Percentiles rank a stretch among this genome's conserved stretches.
Evolutionary conservation across 768 basidiomycete species (phyloP).

Genomic region (Tremella fuciformis): DNA sequence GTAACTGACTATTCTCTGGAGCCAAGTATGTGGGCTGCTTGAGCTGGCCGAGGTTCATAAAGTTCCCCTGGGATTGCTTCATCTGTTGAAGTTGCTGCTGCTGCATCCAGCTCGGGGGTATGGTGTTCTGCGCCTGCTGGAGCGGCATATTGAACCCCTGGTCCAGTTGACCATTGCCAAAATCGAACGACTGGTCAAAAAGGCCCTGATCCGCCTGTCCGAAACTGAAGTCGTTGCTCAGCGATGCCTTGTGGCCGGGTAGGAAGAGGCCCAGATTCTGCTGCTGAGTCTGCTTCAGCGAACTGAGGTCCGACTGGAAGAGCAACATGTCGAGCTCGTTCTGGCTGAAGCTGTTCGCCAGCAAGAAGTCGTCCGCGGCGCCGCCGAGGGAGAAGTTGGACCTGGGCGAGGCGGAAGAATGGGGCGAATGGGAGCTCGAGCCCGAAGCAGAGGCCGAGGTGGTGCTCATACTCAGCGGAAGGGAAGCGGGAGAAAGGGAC

Average conservation of each 20-base stretch:
- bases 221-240: slow-evolving; percentile 29
- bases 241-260: background rate
- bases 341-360: background rate
- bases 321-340: slow-evolving; percentile 10
- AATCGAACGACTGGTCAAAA: slow-evolving; percentile 14
- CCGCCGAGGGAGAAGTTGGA: slow-evolving; percentile 26
- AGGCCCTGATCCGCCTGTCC: slow-evolving; percentile 9
- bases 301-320: slow-evolving; percentile 1
- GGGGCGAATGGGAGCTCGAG: slow-evolving; percentile 26
- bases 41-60: too few relatives aligned
- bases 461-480: slow-evolving; percentile 6
- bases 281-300: background rate
- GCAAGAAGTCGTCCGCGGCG: slow-evolving; percentile 6
- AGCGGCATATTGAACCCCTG: background rate
- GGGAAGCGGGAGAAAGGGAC: slow-evolving; percentile 27
- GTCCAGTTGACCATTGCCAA: slow-evolving; percentile 9
- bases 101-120: slow-evolving; percentile 16
- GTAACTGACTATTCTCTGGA: background rate
- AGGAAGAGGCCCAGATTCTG: background rate
- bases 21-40: background rate
- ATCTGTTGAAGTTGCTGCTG: background rate
- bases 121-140: slow-evolving; percentile 8
- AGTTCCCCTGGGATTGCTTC: background rate
- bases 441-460: slow-evolving; percentile 6
- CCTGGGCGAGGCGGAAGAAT: slow-evolving; percentile 32